These are phyloP conservation scores for Casuarina cunninghamiana DNA, from an alignment of 306 rosid species.

Conservation along the genomic window DNA sequence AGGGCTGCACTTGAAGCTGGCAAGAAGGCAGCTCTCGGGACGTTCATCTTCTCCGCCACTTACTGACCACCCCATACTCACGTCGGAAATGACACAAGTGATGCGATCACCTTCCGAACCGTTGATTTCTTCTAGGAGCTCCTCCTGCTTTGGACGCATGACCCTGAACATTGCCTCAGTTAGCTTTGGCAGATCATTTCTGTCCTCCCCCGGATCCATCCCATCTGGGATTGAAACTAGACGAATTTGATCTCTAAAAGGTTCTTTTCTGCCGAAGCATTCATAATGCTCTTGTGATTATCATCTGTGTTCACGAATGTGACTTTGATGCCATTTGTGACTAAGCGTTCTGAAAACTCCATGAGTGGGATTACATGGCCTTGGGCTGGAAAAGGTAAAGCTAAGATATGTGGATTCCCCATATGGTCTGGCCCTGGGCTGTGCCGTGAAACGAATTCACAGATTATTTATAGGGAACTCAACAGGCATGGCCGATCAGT, in stretches of 20 bases:
- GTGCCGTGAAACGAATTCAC: neutral
- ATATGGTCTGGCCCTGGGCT: neutral
- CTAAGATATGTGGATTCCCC: conserved; percentile 47
- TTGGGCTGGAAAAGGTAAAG: conserved; percentile 68
- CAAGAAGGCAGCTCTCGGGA: conserved; percentile 36
- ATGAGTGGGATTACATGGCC: conserved; percentile 78
- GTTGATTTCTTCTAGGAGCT: conserved; percentile 42
- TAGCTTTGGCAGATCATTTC: conserved; percentile 36
- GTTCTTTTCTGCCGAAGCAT: conserved; percentile 23
- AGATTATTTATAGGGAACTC: neutral
- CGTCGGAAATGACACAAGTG: conserved; percentile 45
- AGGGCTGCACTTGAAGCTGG: conserved; percentile 47
- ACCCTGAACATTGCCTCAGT: conserved; percentile 19
- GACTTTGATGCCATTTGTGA: conserved; percentile 52
- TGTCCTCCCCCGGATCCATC: conserved; percentile 36
- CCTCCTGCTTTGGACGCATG: conserved; percentile 48
- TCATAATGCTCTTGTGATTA: conserved; percentile 36
- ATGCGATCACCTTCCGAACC: conserved; percentile 25
- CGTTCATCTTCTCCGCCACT: conserved; percentile 48
- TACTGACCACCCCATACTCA: conserved; percentile 40
- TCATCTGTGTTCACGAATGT: conserved; percentile 51
- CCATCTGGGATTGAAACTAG: conserved; percentile 55
- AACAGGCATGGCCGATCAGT: neutral
- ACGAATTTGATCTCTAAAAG: conserved; percentile 19
- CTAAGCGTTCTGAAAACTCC: conserved; percentile 49